A percentile compares a stretch with the other conserved stretches of the same genome.
These are phyloP conservation scores for Aquilaria agallochum DNA, from an alignment of 441 rosid genomes.

Conservation along the genomic window DNA sequence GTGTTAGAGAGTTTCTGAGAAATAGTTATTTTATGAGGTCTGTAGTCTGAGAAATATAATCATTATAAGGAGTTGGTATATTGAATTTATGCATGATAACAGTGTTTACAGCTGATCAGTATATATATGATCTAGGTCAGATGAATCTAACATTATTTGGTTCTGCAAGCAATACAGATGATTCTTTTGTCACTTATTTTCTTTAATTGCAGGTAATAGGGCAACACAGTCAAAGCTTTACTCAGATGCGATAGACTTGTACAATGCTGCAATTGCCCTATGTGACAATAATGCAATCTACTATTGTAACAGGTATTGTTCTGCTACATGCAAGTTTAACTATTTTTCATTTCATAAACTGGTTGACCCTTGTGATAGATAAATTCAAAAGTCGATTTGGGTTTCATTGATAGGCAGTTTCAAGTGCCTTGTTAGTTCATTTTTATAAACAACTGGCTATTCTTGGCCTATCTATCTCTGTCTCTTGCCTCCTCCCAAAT, in stretches of 20 bases:
- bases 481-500: too few relatives aligned
- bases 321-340: constrained; percentile 6
- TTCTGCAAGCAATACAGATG: constrained; percentile 11
- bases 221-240: constrained; percentile 68
- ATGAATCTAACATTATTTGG: constrained; percentile 1
- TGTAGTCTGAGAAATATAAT: not conserved
- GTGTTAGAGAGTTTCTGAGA: not conserved
- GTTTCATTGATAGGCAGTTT: too few relatives aligned
- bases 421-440: too few relatives aligned
- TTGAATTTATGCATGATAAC: constrained; percentile 1
- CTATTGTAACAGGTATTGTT: constrained; percentile 78
- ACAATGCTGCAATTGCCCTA: constrained; percentile 74
- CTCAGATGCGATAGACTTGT: constrained; percentile 63
- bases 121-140: not conserved
- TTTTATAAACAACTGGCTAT: too few relatives aligned
- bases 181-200: constrained; percentile 17
- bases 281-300: constrained; percentile 67
- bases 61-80: not conserved
- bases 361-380: too few relatives aligned
- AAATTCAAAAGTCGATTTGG: too few relatives aligned
- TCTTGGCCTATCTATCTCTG: too few relatives aligned
- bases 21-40: too few relatives aligned
- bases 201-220: constrained; percentile 63
- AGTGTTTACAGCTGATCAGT: not conserved
- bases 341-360: not conserved